Percentiles rank a stretch among this genome's conserved stretches.
Conservation (phyloP, 2,329 filamentous ascomycete genomes). For the Colletotrichum falcatum region DNA sequence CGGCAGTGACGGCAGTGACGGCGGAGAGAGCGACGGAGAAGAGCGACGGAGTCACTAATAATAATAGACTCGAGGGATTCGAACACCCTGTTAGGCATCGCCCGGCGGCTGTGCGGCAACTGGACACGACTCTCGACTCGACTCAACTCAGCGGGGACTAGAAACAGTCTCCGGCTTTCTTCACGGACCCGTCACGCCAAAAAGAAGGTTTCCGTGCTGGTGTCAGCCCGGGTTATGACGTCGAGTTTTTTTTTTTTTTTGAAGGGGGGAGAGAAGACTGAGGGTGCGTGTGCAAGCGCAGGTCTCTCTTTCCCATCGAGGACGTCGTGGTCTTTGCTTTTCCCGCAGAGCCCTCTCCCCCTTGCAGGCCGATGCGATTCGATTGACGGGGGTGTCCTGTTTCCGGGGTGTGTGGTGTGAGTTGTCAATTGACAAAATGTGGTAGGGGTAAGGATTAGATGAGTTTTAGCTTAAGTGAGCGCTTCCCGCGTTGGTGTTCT, state of each 20-base stretch:
- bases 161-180: constrained; percentile 18
- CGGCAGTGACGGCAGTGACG: background rate
- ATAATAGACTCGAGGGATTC: constrained; percentile 24
- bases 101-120: constrained; percentile 18
- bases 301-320: constrained; percentile 18
- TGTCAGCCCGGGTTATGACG: constrained; percentile 34
- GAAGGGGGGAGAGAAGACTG: background rate
- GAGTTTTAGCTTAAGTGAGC: background rate
- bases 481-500: background rate
- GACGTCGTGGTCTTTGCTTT: constrained; percentile 15
- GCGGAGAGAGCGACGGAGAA: constrained; percentile 6
- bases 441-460: constrained; percentile 16
- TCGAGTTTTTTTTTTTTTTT: too few species aligned
- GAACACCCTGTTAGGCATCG: constrained; percentile 14
- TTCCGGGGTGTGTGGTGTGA: constrained; percentile 9
- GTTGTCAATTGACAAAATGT: constrained; percentile 12
- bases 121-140: background rate
- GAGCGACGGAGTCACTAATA: constrained; percentile 18
- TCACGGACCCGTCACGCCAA: constrained; percentile 34
- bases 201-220: constrained; percentile 34
- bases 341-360: background rate
- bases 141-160: constrained; percentile 18
- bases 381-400: constrained; percentile 4
- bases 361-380: constrained; percentile 25
- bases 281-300: constrained; percentile 1